A percentile compares a stretch with the other conserved stretches of the same genome.
phyloP scores from a whole-genome alignment of 345 rosid species.

The Luvunga scandens region DNA sequence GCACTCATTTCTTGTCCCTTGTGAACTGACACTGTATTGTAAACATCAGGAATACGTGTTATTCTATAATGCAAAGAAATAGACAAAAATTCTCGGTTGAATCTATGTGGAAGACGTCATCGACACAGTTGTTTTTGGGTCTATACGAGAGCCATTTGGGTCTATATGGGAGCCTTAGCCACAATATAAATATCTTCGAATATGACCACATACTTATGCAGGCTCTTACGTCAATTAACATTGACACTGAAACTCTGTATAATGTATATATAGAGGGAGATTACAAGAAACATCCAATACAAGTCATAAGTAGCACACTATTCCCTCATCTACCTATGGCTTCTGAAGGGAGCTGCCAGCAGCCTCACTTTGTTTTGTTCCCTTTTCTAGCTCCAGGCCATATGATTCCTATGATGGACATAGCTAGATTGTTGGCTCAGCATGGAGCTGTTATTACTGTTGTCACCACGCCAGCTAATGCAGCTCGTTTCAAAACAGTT shows the following conservation, averaged over 20 bases:
- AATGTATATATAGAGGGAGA: no score
- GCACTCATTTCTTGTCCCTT: no score
- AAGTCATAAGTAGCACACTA: no score
- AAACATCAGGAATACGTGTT: no score
- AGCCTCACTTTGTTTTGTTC: slow-evolving; percentile 43
- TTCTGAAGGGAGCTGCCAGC: not conserved
- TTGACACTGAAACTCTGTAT: not conserved
- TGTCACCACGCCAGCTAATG: slow-evolving; percentile 42
- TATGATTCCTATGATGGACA: slow-evolving; percentile 51
- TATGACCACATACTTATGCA: not conserved
- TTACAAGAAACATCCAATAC: no score
- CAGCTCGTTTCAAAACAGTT: slow-evolving; percentile 8
- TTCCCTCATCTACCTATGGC: not conserved
- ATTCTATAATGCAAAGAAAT: no score
- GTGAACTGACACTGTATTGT: no score
- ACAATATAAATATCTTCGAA: not conserved
- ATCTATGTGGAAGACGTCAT: no score
- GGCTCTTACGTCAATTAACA: not conserved
- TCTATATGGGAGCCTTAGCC: no score
- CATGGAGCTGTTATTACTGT: slow-evolving; percentile 40
- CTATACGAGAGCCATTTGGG: no score
- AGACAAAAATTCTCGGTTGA: no score
- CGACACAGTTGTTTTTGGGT: no score
- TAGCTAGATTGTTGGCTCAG: slow-evolving; percentile 44
- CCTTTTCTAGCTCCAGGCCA: slow-evolving; percentile 70